Percentiles rank a stretch among this genome's conserved stretches.
These are phyloP conservation scores for Solanum bulbocastanum DNA, from an alignment of 257 asterid species.

Conservation along the genomic window DNA sequence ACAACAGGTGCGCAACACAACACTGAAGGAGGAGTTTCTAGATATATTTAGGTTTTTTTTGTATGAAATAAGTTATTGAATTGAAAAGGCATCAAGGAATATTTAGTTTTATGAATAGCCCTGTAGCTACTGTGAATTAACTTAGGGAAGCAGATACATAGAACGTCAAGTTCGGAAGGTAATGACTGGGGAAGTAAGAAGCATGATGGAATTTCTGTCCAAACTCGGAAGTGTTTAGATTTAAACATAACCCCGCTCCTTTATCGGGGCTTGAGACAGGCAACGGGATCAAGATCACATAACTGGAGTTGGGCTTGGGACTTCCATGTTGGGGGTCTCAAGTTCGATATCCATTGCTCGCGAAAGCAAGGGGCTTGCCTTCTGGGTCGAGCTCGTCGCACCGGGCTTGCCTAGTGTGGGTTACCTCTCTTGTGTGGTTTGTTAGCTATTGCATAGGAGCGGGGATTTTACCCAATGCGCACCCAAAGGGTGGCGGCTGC, in stretches of 20 bases:
- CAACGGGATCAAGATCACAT: not conserved
- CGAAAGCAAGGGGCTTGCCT: not conserved
- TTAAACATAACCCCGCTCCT: not conserved
- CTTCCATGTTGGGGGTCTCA: not conserved
- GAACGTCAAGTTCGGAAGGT: not conserved
- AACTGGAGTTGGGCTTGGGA: not conserved
- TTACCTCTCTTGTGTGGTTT: not conserved
- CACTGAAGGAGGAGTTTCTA: not conserved
- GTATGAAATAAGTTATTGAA: not conserved
- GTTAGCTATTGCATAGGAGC: not conserved
- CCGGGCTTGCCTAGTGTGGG: not conserved
- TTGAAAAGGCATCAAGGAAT: not conserved
- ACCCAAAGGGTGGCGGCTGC: not conserved
- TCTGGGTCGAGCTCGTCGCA: not conserved
- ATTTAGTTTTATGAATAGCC: not conserved
- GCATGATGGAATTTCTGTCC: not conserved
- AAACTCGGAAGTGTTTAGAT: not conserved
- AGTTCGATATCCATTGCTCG: not conserved
- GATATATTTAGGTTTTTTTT: not conserved
- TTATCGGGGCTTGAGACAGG: not conserved
- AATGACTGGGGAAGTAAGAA: not conserved
- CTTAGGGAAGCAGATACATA: not conserved
- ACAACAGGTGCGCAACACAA: not conserved
- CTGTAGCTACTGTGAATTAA: not conserved
- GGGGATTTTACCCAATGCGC: not conserved